Evolutionary conservation across 2,329 filamentous ascomycete species (phyloP).

Genomic region (Hortaea werneckii): DNA sequence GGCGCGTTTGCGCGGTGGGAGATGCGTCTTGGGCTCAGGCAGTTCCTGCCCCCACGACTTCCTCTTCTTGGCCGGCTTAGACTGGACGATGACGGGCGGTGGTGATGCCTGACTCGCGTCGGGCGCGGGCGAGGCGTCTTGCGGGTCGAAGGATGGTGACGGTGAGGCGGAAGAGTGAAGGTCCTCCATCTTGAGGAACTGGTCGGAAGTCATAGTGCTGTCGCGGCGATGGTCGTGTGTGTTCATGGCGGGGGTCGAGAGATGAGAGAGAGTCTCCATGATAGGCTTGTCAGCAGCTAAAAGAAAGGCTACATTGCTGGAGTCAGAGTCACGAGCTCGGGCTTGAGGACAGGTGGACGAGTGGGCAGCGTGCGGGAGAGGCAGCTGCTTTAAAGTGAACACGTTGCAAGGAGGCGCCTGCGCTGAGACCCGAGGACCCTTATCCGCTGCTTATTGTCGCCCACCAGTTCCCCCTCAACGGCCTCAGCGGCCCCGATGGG

Average conservation of each 20-base stretch:
- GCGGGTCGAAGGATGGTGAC: slow-evolving; percentile 1
- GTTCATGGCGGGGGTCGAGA: background rate
- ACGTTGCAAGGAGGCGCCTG: background rate
- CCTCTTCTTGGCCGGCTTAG: slow-evolving; percentile 34
- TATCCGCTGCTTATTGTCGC: background rate
- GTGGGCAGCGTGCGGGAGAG: background rate
- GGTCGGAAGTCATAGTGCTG: slow-evolving; percentile 4
- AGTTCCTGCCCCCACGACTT: slow-evolving; percentile 99
- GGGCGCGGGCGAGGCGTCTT: background rate
- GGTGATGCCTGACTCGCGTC: slow-evolving; percentile 5
- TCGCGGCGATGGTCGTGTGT: background rate
- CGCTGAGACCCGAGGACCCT: background rate
- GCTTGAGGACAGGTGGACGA: background rate
- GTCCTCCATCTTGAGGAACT: slow-evolving; percentile 7
- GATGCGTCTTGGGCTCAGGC: slow-evolving; percentile 90
- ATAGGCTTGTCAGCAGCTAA: background rate
- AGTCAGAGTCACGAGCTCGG: background rate
- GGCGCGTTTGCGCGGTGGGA: slow-evolving; percentile 90
- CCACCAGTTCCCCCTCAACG: too few species aligned
- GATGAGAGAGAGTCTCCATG: slow-evolving; percentile 2
- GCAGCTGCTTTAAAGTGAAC: background rate
- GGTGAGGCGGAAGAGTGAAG: slow-evolving; percentile 3
- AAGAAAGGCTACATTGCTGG: slow-evolving; percentile 1
- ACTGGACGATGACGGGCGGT: slow-evolving; percentile 21
- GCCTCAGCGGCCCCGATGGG: too few species aligned